Evolutionary conservation across 306 rosid species (phyloP), one percentile per base, ranked within the genome.

Genomic region (Dryas alaskensis): DNA sequence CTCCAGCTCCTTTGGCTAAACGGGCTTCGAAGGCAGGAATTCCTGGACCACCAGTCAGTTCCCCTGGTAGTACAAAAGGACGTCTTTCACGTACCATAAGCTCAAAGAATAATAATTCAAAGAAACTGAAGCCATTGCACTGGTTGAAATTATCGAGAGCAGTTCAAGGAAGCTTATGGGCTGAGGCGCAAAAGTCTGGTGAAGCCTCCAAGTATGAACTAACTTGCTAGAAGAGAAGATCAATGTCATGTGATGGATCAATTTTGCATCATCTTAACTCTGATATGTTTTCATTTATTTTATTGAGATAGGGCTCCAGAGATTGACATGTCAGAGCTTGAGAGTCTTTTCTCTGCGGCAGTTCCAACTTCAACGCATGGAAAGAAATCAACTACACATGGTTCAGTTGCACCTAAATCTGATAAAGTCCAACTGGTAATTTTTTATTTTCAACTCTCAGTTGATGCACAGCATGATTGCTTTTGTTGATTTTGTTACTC

Each of bases 281-380:
- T 69, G n/a, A 65, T 49, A 48, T 22, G 37, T 48, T 46, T 69
- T 73, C 42, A 25, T 73, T 79, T 73, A 44, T 70, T 77, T 62
- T 79, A 44, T 75, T 72, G 55, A 74, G 82, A 77, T 62, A 93
- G 98, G 72, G 91, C 97, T 78, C 97, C 97, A 53, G 96, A 91
- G 85, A 93, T 93, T 81, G 96, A 93, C 81, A 89, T 93, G 68
- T 89, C 94, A 55, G 98, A 91, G 88, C 97, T 93, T 69, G 97
- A 93, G 89, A 86, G 37, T 82, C 98, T 93, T 69, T 93, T 93
- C 82, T 78, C 96, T 10, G 97, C 89, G 25, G 85, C 90, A 71
- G 87, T 73, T 73, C 93, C 97, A 60, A 76, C 69, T 75, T 74
- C 84, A 59, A 86, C 80, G 70, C 62, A 54, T 54, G 74, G 75